A percentile compares a stretch with the other conserved stretches of the same genome.
These are phyloP conservation scores for Mycena amicta DNA, from an alignment of 768 basidiomycete species.

Conservation along the genomic window DNA sequence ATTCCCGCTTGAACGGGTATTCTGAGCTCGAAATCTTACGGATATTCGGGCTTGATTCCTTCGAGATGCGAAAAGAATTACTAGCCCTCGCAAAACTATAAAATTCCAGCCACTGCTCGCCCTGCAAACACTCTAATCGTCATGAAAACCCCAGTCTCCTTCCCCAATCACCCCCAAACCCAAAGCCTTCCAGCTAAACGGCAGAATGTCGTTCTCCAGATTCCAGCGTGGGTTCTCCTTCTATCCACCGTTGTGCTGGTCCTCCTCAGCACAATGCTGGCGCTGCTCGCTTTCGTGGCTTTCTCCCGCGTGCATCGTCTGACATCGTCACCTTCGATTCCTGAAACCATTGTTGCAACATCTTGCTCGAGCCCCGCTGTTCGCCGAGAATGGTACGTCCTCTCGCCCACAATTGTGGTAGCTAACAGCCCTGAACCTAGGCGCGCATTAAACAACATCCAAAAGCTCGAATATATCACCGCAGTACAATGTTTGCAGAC, in stretches of 20 bases:
- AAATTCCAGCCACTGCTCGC: no score
- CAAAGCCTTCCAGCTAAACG: background rate
- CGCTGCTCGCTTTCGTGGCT: constrained; percentile 9
- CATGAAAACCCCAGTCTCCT: background rate
- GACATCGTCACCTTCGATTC: background rate
- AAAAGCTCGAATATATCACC: constrained; percentile 34
- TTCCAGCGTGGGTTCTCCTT: constrained; percentile 6
- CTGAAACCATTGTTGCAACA: background rate
- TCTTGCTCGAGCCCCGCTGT: constrained; percentile 1
- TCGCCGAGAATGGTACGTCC: constrained; percentile 8
- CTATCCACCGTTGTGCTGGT: constrained; percentile 8
- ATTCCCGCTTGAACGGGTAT: no score
- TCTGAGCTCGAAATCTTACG: no score
- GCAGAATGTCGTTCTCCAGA: background rate
- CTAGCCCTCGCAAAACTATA: no score
- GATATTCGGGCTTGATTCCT: no score
- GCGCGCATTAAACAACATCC: constrained; percentile 29
- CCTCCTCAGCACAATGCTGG: constrained; percentile 13
- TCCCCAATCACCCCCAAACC: background rate
- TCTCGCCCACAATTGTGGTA: background rate
- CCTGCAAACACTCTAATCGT: background rate
- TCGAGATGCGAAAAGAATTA: no score
- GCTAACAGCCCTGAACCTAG: constrained; percentile 16
- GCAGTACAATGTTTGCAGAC: constrained; percentile 35
- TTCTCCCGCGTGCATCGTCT: constrained; percentile 2